phyloP scores from a whole-genome alignment of 1,139 yeast species.

The Hyphopichia pseudoburtonii region DNA sequence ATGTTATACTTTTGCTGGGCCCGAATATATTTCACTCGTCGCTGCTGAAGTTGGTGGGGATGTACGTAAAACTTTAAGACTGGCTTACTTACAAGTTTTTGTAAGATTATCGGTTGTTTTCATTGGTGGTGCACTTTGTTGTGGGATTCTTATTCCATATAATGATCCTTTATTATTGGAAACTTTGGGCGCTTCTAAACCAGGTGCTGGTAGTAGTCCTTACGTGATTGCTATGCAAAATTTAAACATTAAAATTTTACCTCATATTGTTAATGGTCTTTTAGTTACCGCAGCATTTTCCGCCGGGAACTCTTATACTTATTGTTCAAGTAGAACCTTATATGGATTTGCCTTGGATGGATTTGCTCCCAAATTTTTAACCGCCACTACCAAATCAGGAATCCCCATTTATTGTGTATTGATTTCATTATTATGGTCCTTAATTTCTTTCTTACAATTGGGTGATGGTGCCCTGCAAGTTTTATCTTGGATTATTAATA shows the following conservation, averaged over 20 bases:
- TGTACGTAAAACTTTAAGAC: conserved; percentile 13
- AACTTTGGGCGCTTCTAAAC: conserved; percentile 12
- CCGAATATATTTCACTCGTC: conserved; percentile 18
- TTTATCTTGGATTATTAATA: conserved; percentile 31
- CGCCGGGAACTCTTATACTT: conserved; percentile 73
- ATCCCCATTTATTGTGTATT: conserved; percentile 29
- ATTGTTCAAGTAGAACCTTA: conserved; percentile 56
- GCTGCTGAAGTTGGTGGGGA: conserved; percentile 14
- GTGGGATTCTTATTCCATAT: conserved; percentile 14
- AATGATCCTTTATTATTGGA: conserved; percentile 11
- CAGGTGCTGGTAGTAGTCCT: conserved; percentile 23
- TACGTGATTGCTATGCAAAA: conserved; percentile 24
- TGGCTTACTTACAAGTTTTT: conserved; percentile 15
- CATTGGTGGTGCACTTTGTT: conserved; percentile 14
- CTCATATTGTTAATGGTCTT: conserved; percentile 63
- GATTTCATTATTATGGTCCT: conserved; percentile 47
- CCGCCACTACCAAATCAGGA: conserved; percentile 46
- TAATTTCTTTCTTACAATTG: conserved; percentile 41
- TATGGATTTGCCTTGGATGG: conserved; percentile 63
- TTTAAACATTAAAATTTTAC: conserved; percentile 41
- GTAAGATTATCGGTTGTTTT: conserved; percentile 13
- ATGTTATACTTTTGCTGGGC: conserved; percentile 21
- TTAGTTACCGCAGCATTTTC: conserved; percentile 64
- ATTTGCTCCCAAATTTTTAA: conserved; percentile 48
- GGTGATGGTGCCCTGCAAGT: conserved; percentile 23